Evolutionary conservation across 352 stramenopile species (phyloP).

Genomic region (Aphanomyces euteiches): DNA sequence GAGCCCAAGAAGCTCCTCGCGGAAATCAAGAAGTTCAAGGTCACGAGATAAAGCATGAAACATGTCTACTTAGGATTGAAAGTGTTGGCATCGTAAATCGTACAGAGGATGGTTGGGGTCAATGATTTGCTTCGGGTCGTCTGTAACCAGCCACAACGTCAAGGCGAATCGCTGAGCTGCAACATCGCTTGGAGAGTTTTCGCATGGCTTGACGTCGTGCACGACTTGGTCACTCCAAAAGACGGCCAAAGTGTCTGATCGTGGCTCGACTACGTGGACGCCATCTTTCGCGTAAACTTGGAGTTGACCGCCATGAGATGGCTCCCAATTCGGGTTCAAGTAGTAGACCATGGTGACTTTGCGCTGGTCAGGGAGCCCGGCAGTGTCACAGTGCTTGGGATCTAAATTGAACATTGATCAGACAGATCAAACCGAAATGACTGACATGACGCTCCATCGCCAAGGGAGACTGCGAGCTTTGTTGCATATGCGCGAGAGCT

Average conservation of each 20-base stretch:
- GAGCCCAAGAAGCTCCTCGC: slow-evolving; percentile 94
- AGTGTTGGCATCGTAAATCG: slow-evolving; percentile 40
- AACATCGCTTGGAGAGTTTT: slow-evolving; percentile 33
- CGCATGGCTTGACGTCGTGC: slow-evolving; percentile 72
- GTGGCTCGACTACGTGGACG: slow-evolving; percentile 52
- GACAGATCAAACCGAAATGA: not conserved
- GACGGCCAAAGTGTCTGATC: slow-evolving; percentile 73
- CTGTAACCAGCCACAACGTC: slow-evolving; percentile 82
- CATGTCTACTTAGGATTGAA: not conserved
- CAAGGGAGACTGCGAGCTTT: slow-evolving; percentile 52
- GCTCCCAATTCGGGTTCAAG: slow-evolving; percentile 62
- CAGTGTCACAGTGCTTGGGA: slow-evolving; percentile 54
- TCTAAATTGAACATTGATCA: slow-evolving; percentile 32
- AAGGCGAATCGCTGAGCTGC: slow-evolving; percentile 61
- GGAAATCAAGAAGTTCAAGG: slow-evolving; percentile 96
- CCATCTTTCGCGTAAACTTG: slow-evolving; percentile 43
- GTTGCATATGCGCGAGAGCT: slow-evolving; percentile 44
- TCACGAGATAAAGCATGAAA: slow-evolving; percentile 70
- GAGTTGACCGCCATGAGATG: slow-evolving; percentile 49
- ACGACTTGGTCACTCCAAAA: slow-evolving; percentile 86
- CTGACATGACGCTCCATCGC: slow-evolving; percentile 48
- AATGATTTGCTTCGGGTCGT: slow-evolving; percentile 49
- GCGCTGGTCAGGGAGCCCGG: slow-evolving; percentile 46
- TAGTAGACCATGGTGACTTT: slow-evolving; percentile 77
- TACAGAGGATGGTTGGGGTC: slow-evolving; percentile 43